Evolutionary conservation across 2,329 filamentous ascomycete species (phyloP), one percentile per base, ranked within the genome.

Genomic region (Malbranchea cinnamomea): DNA sequence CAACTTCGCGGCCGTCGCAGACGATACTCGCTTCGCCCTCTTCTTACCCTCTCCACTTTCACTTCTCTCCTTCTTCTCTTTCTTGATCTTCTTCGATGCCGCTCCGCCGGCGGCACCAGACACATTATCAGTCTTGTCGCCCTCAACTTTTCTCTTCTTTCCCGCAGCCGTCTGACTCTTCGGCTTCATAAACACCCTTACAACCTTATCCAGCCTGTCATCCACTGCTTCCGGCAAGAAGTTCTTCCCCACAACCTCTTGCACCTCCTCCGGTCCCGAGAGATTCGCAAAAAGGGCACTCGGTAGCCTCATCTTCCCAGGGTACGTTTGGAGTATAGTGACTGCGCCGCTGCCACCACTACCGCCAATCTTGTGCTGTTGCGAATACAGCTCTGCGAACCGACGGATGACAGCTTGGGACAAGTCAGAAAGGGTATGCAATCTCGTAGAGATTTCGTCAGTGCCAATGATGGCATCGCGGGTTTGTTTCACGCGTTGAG

Each of bases 401-500:
- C 78, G 76, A 27, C 82, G 72, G 35, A 94, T 78, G 8, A 87
- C 67, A 3, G 75, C 70, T 53, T 89, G 81, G 0, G 85, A 74
- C 6, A 98, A 67, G 52, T 98, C 89, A 30, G 82, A 85, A 21
- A 98, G 58, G 4, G 85, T 74, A 49, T 94, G 92, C 1, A 98
- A 65, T 37, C 56, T 51, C 16, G 49, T 50, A n/a, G 50, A 56
- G 6, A 60, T 52, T 13, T 50, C 45, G 10, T 59, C 52, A 0
- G 72, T 50, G 26, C 53, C 68, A 14, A 69, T 67, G 36, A 95
- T 72, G 8, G 71, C 79, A 50, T 98, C 89, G 23, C 72, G 68
- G 6, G 85, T 80, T 53, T 87, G 80, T 62, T 98, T 98, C 32
- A 93, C 77, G 6, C 84, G 74, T 54, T 95, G 85, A 8, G 84